Evolutionary conservation across 2,329 filamentous ascomycete species (phyloP).

Genomic region (Colletotrichum agaves): DNA sequence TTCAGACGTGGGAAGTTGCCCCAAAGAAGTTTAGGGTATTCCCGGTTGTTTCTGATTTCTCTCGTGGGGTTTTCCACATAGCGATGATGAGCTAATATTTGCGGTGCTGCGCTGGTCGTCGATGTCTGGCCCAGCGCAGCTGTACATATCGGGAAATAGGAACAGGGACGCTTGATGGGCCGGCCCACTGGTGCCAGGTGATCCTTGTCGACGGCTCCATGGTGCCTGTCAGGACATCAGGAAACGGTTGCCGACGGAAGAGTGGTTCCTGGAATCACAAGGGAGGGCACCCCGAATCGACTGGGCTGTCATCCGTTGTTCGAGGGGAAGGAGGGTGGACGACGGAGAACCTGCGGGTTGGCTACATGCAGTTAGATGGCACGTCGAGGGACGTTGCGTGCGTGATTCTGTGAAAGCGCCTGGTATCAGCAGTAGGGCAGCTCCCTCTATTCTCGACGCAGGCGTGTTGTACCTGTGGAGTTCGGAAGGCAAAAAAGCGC

Average conservation of each 20-base stretch:
- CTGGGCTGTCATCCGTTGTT: constrained; percentile 27
- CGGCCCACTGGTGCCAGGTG: constrained; percentile 26
- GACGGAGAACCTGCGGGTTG: constrained; percentile 24
- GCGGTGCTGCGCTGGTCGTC: constrained; percentile 20
- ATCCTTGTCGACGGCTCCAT: constrained; percentile 26
- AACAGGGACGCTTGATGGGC: constrained; percentile 28
- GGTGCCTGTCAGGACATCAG: constrained; percentile 16
- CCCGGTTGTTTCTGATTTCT: neutral
- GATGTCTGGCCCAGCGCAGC: constrained; percentile 18
- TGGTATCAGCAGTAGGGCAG: neutral
- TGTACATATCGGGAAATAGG: constrained; percentile 20
- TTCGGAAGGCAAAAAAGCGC: constrained; percentile 6
- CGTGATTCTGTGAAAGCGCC: neutral
- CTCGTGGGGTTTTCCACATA: neutral
- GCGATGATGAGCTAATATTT: constrained; percentile 25
- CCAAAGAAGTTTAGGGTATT: constrained; percentile 8
- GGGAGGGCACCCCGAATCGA: constrained; percentile 19
- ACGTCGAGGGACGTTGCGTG: constrained; percentile 8
- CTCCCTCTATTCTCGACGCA: constrained; percentile 15
- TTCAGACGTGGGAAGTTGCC: neutral
- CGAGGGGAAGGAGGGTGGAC: constrained; percentile 13
- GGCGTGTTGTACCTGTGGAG: constrained; percentile 10
- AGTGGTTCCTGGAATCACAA: constrained; percentile 31
- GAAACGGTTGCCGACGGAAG: constrained; percentile 33
- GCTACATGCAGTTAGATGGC: constrained; percentile 3